These are phyloP conservation scores for Bretschneidera sinensis DNA, from an alignment of 345 rosid genomes.

Conservation along the genomic window DNA sequence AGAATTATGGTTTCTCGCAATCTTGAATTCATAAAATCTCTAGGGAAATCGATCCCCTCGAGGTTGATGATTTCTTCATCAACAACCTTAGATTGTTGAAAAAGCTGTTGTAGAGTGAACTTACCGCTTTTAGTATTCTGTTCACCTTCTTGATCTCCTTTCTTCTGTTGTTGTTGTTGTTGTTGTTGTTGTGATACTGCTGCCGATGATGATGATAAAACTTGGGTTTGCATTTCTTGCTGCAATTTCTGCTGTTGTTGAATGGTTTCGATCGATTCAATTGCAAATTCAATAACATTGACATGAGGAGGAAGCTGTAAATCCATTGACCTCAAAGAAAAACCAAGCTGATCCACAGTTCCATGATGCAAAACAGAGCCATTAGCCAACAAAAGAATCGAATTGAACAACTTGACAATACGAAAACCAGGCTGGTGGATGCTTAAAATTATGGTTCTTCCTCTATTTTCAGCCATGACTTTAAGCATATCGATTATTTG, in stretches of 20 bases:
- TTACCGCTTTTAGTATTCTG: slow-evolving; percentile 49
- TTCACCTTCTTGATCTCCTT: slow-evolving; percentile 30
- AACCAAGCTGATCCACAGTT: slow-evolving; percentile 61
- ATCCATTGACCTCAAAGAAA: slow-evolving; percentile 39
- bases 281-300: slow-evolving; percentile 76
- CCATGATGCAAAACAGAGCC: slow-evolving; percentile 85
- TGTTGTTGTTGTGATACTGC: too few relatives aligned
- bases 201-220: slow-evolving; percentile 24
- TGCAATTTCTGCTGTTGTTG: slow-evolving; percentile 21
- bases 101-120: slow-evolving; percentile 75
- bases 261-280: slow-evolving; percentile 68
- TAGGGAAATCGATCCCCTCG: slow-evolving; percentile 31
- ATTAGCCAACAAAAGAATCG: slow-evolving; percentile 66
- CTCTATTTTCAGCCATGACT: slow-evolving; percentile 80
- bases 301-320: slow-evolving; percentile 64
- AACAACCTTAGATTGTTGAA: slow-evolving; percentile 68
- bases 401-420: slow-evolving; percentile 74
- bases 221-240: slow-evolving; percentile 22
- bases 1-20: slow-evolving; percentile 64
- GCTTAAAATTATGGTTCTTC: slow-evolving; percentile 63
- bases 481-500: slow-evolving; percentile 87
- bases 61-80: slow-evolving; percentile 48
- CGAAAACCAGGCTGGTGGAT: slow-evolving; percentile 97
- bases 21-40: slow-evolving; percentile 63
- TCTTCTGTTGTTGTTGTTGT: slow-evolving; percentile 31